phyloP scores from a whole-genome alignment of 371 early-diverging fungal species.

The Mortierella sp. region DNA sequence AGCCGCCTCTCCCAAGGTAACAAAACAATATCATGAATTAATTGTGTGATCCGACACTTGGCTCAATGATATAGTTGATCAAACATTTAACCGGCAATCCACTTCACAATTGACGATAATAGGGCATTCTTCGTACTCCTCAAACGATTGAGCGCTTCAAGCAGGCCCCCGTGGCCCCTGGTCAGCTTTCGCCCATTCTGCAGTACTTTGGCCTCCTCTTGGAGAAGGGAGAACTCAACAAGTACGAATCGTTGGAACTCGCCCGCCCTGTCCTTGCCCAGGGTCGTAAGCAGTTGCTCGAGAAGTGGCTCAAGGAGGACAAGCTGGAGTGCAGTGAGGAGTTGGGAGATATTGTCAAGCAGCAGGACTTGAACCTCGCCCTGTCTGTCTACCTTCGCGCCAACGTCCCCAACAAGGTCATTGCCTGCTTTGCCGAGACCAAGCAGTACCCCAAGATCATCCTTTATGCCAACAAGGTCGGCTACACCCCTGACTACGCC shows the following conservation, averaged over 20 bases:
- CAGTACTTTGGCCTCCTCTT: slow-evolving; percentile 97
- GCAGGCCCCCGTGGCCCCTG: slow-evolving; percentile 82
- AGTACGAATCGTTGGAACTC: slow-evolving; percentile 94
- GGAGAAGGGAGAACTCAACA: slow-evolving; percentile 95
- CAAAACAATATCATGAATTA: not conserved
- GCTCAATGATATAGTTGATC: not conserved
- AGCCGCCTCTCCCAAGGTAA: slow-evolving; percentile 92
- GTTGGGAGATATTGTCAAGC: slow-evolving; percentile 97
- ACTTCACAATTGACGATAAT: not conserved
- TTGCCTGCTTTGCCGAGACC: slow-evolving; percentile 97
- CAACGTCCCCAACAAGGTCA: slow-evolving; percentile 92
- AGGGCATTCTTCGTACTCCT: slow-evolving; percentile 94
- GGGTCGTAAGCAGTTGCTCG: slow-evolving; percentile 93
- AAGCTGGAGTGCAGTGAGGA: slow-evolving; percentile 98
- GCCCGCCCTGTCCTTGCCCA: slow-evolving; percentile 94
- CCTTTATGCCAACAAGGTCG: slow-evolving; percentile 94
- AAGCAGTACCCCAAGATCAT: slow-evolving; percentile 97
- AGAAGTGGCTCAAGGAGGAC: slow-evolving; percentile 99
- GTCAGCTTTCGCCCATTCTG: slow-evolving; percentile 94
- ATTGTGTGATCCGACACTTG: not conserved
- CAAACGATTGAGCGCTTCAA: slow-evolving; percentile 96
- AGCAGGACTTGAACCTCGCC: slow-evolving; percentile 89
- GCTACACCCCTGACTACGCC: slow-evolving; percentile 94
- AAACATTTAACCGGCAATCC: not conserved
- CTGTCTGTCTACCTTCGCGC: slow-evolving; percentile 96